These are phyloP conservation scores for Leishmania major DNA, from an alignment of 208 protist species.

Conservation along the genomic window DNA sequence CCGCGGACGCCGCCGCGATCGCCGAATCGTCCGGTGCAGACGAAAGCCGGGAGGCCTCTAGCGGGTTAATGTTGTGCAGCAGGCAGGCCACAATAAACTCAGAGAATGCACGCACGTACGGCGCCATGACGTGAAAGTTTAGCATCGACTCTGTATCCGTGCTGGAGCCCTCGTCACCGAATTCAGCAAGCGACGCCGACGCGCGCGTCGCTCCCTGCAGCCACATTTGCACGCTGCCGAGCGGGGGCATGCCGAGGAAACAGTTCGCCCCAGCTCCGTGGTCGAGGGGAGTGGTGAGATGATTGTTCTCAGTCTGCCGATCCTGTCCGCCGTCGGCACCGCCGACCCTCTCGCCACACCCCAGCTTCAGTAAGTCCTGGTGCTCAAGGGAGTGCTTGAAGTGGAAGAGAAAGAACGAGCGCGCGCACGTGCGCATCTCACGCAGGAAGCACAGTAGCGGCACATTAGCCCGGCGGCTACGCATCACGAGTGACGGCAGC, in stretches of 20 bases:
- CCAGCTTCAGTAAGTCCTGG: slow-evolving; percentile 5
- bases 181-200: background rate
- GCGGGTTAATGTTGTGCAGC: slow-evolving; percentile 36
- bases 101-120: slow-evolving; percentile 26
- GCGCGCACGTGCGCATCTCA: slow-evolving; percentile 47
- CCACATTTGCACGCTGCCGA: slow-evolving; percentile 21
- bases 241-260: slow-evolving; percentile 14
- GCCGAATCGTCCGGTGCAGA: background rate
- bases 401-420: slow-evolving; percentile 34
- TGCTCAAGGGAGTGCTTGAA: slow-evolving; percentile 23
- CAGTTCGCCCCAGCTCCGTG: background rate
- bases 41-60: slow-evolving; percentile 36
- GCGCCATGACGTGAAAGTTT: slow-evolving; percentile 16
- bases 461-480: slow-evolving; percentile 61
- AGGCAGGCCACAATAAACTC: slow-evolving; percentile 48
- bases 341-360: background rate
- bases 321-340: slow-evolving; percentile 2
- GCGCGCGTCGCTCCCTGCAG: slow-evolving; percentile 14
- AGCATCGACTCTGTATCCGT: slow-evolving; percentile 30
- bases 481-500: slow-evolving; percentile 26
- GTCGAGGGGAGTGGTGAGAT: background rate
- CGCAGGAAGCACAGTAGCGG: slow-evolving; percentile 78
- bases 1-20: background rate
- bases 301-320: background rate
- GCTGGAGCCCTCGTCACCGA: background rate